Conservation (phyloP, 371 early-diverging fungal genomes). For the Circinella umbellata region DNA sequence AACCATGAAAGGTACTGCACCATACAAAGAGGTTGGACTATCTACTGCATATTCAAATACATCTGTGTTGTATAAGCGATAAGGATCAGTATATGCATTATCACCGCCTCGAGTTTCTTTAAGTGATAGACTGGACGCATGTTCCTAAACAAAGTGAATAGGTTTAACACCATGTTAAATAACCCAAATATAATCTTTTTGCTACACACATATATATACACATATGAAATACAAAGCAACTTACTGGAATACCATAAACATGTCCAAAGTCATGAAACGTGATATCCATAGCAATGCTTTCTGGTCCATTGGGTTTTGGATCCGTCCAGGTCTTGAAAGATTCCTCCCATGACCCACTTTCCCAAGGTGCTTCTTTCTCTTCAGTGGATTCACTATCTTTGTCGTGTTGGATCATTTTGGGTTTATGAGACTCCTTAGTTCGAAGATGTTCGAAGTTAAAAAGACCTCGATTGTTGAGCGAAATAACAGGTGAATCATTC, state of each 20-base stretch:
- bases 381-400: constrained; percentile 41
- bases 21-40: constrained; percentile 95
- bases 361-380: constrained; percentile 54
- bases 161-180: background rate
- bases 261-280: constrained; percentile 85
- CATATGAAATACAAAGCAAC: background rate
- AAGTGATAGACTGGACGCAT: constrained; percentile 83
- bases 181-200: background rate
- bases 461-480: constrained; percentile 84
- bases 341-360: constrained; percentile 85
- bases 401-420: constrained; percentile 47
- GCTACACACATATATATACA: background rate
- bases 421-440: constrained; percentile 58
- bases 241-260: constrained; percentile 92
- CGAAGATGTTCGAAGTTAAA: constrained; percentile 87
- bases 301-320: constrained; percentile 91
- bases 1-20: constrained; percentile 92
- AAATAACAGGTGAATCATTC: constrained; percentile 62
- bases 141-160: constrained; percentile 56
- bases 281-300: constrained; percentile 91
- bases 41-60: constrained; percentile 96
- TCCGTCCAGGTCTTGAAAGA: constrained; percentile 86
- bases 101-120: constrained; percentile 84
- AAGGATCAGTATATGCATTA: constrained; percentile 87
- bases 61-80: constrained; percentile 97